phyloP scores from a whole-genome alignment of 108 stramenopile genomes.

The Schizochytrium sp. region DNA sequence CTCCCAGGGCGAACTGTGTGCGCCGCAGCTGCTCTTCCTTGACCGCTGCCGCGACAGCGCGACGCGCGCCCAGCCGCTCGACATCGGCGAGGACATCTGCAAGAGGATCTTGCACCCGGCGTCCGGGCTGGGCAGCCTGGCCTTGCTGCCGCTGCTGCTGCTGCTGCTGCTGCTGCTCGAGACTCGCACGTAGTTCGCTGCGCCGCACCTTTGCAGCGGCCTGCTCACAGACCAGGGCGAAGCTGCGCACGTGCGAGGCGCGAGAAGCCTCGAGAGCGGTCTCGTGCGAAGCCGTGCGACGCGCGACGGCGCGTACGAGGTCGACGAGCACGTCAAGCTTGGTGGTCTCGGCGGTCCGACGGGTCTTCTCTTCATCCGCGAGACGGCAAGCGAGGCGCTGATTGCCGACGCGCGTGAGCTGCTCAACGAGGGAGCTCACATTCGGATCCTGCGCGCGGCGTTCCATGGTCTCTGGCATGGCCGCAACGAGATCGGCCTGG shows the following conservation, averaged over 20 bases:
- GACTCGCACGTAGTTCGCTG: not conserved
- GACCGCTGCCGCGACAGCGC: not conserved
- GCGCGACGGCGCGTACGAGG: not conserved
- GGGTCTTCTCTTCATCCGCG: not conserved
- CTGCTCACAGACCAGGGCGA: not conserved
- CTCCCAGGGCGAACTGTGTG: not conserved
- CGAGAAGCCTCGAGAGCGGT: not conserved
- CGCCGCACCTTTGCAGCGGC: not conserved
- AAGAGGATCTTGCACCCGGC: not conserved
- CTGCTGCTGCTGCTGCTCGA: not conserved
- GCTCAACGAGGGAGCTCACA: not conserved
- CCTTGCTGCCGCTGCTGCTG: too few species aligned
- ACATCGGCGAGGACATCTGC: not conserved
- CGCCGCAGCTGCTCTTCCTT: not conserved
- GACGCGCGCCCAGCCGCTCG: not conserved
- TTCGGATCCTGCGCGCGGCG: not conserved
- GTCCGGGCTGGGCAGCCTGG: too few species aligned
- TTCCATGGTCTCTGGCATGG: not conserved
- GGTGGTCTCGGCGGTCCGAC: not conserved
- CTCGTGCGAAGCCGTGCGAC: not conserved
- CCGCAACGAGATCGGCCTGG: not conserved
- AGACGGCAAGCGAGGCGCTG: not conserved
- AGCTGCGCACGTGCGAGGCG: not conserved
- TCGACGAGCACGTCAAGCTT: not conserved
- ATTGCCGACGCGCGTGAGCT: not conserved